A percentile compares a stretch with the other conserved stretches of the same genome.
These are phyloP conservation scores for Blastocladiella britannica DNA, from an alignment of 192 early-diverging fungal genomes.

Conservation along the genomic window DNA sequence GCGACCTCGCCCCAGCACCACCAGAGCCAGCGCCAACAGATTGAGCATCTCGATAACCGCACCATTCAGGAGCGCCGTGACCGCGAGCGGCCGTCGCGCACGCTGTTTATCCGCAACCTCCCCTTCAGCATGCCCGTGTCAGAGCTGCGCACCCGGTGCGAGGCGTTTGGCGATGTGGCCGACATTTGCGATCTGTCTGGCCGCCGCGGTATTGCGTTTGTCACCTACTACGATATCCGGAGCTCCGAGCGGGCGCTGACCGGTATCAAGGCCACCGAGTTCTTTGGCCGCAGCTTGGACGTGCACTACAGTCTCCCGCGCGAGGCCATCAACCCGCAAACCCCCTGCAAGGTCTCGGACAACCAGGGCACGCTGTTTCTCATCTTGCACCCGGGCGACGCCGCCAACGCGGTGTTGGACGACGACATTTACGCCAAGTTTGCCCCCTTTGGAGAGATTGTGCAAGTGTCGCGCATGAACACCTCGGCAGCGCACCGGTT, in stretches of 20 bases:
- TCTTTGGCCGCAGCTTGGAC: no score
- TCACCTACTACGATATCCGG: no score
- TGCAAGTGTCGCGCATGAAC: not conserved
- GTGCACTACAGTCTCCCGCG: not conserved
- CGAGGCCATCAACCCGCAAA: not conserved
- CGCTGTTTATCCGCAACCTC: constrained; percentile 11
- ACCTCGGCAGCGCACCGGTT: not conserved
- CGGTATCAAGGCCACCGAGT: no score
- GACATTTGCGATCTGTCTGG: constrained; percentile 7
- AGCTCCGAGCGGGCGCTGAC: no score
- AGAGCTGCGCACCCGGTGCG: constrained; percentile 6
- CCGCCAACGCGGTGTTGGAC: not conserved
- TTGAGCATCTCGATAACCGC: no score
- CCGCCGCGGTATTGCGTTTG: constrained; percentile 8
- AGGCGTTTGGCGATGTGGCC: constrained; percentile 8
- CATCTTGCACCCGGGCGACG: not conserved
- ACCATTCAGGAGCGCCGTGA: not conserved
- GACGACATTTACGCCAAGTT: not conserved
- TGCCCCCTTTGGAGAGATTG: not conserved
- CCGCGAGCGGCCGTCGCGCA: constrained; percentile 2
- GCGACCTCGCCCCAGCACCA: no score
- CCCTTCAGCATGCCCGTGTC: constrained; percentile 4
- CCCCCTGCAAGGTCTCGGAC: not conserved
- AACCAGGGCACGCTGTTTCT: not conserved
- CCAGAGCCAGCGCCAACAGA: no score